These are phyloP conservation scores for Rubia peregrina DNA, from an alignment of 305 asterid species.

Conservation along the genomic window DNA sequence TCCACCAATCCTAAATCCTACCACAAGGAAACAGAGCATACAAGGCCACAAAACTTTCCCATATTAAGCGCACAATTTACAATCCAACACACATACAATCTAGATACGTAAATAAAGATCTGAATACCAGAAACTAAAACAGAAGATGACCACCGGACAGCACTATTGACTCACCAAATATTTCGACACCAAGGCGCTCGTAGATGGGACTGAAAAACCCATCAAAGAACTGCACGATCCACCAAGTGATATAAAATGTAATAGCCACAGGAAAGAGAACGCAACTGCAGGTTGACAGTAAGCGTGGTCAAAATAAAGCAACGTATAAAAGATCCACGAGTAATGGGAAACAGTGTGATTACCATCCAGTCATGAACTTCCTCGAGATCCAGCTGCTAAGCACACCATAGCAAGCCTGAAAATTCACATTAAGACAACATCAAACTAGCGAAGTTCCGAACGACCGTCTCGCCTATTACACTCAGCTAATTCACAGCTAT, in stretches of 20 bases:
- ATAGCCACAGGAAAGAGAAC: conserved; percentile 97
- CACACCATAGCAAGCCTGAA: conserved; percentile 96
- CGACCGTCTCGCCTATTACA: background rate
- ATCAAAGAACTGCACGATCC: conserved; percentile 96
- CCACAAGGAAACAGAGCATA: too few species aligned
- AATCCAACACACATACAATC: background rate
- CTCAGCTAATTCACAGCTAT: background rate
- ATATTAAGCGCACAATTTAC: background rate
- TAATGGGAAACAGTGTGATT: conserved; percentile 16
- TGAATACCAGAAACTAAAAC: background rate
- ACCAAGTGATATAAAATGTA: conserved; percentile 89
- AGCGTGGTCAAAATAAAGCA: conserved; percentile 10
- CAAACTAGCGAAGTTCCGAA: background rate
- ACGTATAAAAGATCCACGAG: background rate
- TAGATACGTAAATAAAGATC: background rate
- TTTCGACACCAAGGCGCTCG: conserved; percentile 76
- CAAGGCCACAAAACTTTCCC: too few species aligned
- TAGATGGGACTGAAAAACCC: conserved; percentile 97
- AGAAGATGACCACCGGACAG: conserved; percentile 1
- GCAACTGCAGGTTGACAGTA: conserved; percentile 44
- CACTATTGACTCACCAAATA: conserved; percentile 60
- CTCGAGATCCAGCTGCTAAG: conserved; percentile 95
- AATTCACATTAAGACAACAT: conserved; percentile 2
- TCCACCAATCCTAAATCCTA: background rate
- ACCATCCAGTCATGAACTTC: conserved; percentile 99